Base-by-base conservation (phyloP, 2,329 filamentous ascomycete species). In the Fusarium bactridioides region DNA sequence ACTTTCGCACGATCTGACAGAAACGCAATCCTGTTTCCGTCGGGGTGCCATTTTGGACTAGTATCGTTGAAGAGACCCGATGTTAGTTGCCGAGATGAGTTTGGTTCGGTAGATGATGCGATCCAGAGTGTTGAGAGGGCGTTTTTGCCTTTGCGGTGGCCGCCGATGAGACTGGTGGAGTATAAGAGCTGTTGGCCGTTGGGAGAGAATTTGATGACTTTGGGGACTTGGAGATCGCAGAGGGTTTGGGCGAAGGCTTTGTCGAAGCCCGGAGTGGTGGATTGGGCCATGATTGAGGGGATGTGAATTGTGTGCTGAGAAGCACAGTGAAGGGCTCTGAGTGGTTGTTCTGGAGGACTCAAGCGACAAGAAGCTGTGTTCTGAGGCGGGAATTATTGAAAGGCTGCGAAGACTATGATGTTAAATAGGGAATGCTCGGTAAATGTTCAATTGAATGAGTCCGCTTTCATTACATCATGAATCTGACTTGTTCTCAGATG, bases 1-100 rank as follows among this genome's bases (percentile, higher is more conserved):
- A 74, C 71, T 40, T 81, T 82, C 0, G 50, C 31, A 9, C 71
- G 67, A 15, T 74, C 71, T 3, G 71, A 74, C 13, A 74, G 7
- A 27, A 74, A 74, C 0, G 61, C 61, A 0, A 74, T 7, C 2
- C 54, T 61, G 3, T 59, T 61, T 7, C 67, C 64, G 5, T 21
- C 50, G 13, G 70, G 70, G 13, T 69, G 57, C 71, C 71, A 74
- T 9, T 41, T 31, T 3, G 71, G 71, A 0, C 0, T 9, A 6
- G 33, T 58, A 15, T 74, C 71, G 7, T 57, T 27, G 15, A 25
- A 66, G 0, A 54, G 29, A 4, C 71, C 67, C 1, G 61, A 64
- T 1, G 71, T 74, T 5, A 74, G 21, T n/a, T 58, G 53, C 0
- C 71, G 58, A 0, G 58, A 72, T 0, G 71, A 72, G 35, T 43